phyloP scores from a whole-genome alignment of 495 filamentous ascomycete genomes.

The Hypoxylon rickii region DNA sequence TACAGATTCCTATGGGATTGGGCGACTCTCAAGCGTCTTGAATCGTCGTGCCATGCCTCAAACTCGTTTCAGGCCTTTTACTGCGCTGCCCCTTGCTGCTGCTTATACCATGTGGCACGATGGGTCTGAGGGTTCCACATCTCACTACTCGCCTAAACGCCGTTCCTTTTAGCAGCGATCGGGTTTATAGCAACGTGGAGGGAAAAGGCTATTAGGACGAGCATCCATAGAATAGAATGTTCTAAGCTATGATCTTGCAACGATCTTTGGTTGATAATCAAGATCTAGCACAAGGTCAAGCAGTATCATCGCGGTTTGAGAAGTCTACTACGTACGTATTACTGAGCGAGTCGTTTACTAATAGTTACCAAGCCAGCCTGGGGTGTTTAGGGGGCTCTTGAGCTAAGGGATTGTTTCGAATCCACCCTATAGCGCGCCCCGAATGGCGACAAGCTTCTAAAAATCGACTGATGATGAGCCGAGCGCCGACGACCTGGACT shows the following conservation, averaged over 20 bases:
- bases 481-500: constrained; percentile 20
- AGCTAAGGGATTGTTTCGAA: constrained; percentile 25
- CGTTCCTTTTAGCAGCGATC: neutral
- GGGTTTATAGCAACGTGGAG: too few species aligned
- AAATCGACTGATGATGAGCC: constrained; percentile 31
- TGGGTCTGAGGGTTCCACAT: neutral
- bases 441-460: constrained; percentile 8
- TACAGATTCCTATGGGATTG: too few species aligned
- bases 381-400: neutral
- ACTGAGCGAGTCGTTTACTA: neutral
- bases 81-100: neutral
- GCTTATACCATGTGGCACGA: constrained; percentile 25
- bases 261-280: too few species aligned
- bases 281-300: too few species aligned
- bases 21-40: neutral
- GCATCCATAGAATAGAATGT: too few species aligned
- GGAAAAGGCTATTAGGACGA: too few species aligned
- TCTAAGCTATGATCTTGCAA: too few species aligned
- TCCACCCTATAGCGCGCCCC: constrained; percentile 14
- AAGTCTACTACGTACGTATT: neutral
- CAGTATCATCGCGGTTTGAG: too few species aligned
- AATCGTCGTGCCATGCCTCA: constrained; percentile 8
- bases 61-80: constrained; percentile 20
- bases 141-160: constrained; percentile 3
- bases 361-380: neutral